Evolutionary conservation across 2,329 filamentous ascomycete genomes (phyloP).

Genomic region (Arthrinium phaeospermum): DNA sequence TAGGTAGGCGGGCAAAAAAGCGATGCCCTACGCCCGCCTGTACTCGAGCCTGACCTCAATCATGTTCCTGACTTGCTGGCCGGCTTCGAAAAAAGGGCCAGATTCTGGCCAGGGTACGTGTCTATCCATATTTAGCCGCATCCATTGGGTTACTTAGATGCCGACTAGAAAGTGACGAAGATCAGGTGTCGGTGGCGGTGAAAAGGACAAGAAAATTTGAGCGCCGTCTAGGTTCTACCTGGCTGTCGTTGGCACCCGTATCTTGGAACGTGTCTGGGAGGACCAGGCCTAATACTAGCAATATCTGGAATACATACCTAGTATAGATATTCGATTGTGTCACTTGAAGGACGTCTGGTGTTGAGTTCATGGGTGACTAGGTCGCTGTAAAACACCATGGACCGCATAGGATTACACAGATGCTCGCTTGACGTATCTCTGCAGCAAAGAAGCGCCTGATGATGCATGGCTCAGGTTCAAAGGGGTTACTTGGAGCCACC

Average conservation of each 20-base stretch:
- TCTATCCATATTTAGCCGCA: constrained; percentile 5
- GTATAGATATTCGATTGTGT: background rate
- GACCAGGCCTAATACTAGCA: background rate
- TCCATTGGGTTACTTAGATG: background rate
- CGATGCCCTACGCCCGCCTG: background rate
- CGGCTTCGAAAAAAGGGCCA: background rate
- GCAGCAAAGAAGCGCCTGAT: constrained; percentile 1
- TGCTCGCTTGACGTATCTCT: background rate
- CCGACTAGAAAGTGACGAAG: background rate
- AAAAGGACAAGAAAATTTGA: background rate
- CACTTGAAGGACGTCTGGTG: background rate
- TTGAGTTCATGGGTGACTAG: background rate
- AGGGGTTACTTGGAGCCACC: background rate
- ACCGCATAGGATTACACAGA: background rate
- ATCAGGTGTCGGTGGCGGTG: background rate
- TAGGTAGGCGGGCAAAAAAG: background rate
- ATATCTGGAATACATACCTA: background rate
- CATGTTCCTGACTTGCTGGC: constrained; percentile 7
- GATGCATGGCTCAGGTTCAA: background rate
- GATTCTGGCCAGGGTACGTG: constrained; percentile 2
- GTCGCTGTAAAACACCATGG: background rate
- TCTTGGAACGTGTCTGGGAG: background rate
- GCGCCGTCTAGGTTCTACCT: background rate
- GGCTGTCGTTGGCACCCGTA: background rate
- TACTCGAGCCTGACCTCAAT: background rate